Percentiles rank a stretch among this genome's conserved stretches.
Evolutionary conservation across 495 filamentous ascomycete genomes (phyloP).

Genomic region (Podospora tetraspora): DNA sequence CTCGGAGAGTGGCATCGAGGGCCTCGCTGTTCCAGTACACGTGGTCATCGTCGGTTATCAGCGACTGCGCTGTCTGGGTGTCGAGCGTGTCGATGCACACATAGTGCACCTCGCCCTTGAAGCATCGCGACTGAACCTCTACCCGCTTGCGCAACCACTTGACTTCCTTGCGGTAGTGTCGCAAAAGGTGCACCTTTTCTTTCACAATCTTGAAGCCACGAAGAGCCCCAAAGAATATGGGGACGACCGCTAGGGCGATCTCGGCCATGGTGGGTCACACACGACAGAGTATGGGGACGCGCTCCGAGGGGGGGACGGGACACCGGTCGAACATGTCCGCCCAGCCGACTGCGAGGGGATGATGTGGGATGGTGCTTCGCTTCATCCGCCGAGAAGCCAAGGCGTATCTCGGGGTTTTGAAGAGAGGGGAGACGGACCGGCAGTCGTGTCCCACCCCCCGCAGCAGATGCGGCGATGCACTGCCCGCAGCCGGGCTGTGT

Average conservation of each 20-base stretch:
- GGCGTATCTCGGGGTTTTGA: slow-evolving; percentile 7
- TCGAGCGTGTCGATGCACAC: slow-evolving; percentile 8
- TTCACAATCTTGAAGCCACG: slow-evolving; percentile 1
- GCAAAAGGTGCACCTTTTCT: slow-evolving; percentile 2
- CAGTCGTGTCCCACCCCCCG: neutral
- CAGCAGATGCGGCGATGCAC: neutral
- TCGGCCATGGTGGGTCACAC: slow-evolving; percentile 8
- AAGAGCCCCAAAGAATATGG: slow-evolving; percentile 8
- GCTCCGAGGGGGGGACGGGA: neutral
- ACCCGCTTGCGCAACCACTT: slow-evolving; percentile 9
- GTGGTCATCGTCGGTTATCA: slow-evolving; percentile 10
- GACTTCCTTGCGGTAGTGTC: slow-evolving; percentile 10
- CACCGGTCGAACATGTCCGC: neutral
- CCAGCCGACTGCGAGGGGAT: neutral
- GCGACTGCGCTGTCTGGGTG: slow-evolving; percentile 1
- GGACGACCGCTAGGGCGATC: slow-evolving; percentile 8
- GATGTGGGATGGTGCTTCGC: neutral
- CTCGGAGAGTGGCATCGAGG: neutral
- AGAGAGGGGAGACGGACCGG: slow-evolving; percentile 2
- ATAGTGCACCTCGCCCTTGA: slow-evolving; percentile 8
- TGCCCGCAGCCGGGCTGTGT: neutral
- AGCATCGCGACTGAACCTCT: slow-evolving; percentile 2
- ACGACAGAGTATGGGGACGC: neutral
- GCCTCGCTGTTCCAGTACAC: slow-evolving; percentile 4
- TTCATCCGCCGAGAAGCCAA: slow-evolving; percentile 3